Base-by-base conservation (phyloP, 2,329 filamentous ascomycete species). In the Herpotrichia juniperi region DNA sequence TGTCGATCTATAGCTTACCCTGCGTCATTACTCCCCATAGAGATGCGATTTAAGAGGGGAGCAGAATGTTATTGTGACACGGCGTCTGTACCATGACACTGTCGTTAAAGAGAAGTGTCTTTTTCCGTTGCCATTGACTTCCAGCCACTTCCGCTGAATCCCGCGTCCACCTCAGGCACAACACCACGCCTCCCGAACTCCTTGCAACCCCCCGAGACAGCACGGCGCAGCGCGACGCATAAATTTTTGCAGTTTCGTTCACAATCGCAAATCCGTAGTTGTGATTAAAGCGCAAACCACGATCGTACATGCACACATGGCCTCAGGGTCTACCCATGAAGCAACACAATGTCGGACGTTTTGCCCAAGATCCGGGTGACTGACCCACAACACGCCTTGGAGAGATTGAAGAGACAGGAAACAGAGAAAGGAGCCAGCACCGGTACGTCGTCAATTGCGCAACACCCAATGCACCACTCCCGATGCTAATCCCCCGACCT, bases 311-410 rank as follows among this genome's bases (percentile, higher is more conserved):
- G 16, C 21, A 39, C 52, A 24, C 31, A 57, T 54, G 54, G 47
- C 32, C 42, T 28, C 49, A 39, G 31, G 42, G 46, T 50, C 34
- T 9, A 34, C 31, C 31, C 31, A 34, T 34, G 9, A 16, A 44
- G 24, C 31, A 49, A 50, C 54, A 37, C 42, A 53, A 78, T 76
- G 74, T 64, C 71, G 42, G 69, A 76, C 40, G 57, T 62, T 24
- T 52, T 78, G 43, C 75, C 78, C 35, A 72, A 73, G 51, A 78
- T 79, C 64, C 75, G 72, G 58, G 69, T 77, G 50, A 76, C 74
- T 31, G 76, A 79, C 64, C 71, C 76, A 52, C 70, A 73, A 25
- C 61, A 62, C 42, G 64, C 74, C 17, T 51, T 68, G 35, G 63
- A 69, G 32, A 4, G 37, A 40, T 24, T 40, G n/a, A 21, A 40